These are phyloP conservation scores for Corylus americana DNA, from an alignment of 306 rosid genomes.

Conservation along the genomic window DNA sequence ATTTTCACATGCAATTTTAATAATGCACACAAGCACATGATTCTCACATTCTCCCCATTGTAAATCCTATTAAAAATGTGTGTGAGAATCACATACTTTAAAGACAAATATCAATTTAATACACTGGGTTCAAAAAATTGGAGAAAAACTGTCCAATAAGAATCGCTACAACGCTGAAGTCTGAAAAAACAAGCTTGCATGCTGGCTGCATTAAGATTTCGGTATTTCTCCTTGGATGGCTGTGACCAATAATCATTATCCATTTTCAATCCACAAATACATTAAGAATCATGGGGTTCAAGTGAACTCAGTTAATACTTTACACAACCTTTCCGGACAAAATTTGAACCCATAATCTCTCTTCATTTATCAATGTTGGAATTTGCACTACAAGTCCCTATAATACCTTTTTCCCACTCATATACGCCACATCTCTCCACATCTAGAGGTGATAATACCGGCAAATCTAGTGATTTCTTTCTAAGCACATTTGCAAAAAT, in stretches of 20 bases:
- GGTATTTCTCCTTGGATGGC: too few relatives aligned
- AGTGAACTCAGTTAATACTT: neutral
- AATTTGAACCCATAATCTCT: neutral
- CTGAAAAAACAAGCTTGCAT: too few relatives aligned
- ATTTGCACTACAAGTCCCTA: conserved; percentile 7
- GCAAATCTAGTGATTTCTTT: conserved; percentile 45
- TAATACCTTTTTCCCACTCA: conserved; percentile 66
- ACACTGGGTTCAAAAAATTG: too few relatives aligned
- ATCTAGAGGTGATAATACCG: conserved; percentile 43
- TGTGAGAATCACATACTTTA: too few relatives aligned
- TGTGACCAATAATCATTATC: neutral
- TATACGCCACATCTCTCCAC: conserved; percentile 48
- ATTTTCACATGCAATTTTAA: too few relatives aligned
- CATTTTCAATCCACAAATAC: neutral
- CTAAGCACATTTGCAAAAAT: conserved; percentile 53
- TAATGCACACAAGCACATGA: too few relatives aligned
- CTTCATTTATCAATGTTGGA: neutral
- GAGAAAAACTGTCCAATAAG: too few relatives aligned
- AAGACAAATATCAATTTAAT: too few relatives aligned
- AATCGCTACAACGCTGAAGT: too few relatives aligned
- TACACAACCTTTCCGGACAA: neutral
- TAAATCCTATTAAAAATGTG: too few relatives aligned
- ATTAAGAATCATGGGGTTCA: neutral
- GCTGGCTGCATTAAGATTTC: too few relatives aligned
- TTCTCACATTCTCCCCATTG: too few relatives aligned